Evolutionary conservation across 306 rosid species (phyloP).

Genomic region (Gillenia trifoliata): DNA sequence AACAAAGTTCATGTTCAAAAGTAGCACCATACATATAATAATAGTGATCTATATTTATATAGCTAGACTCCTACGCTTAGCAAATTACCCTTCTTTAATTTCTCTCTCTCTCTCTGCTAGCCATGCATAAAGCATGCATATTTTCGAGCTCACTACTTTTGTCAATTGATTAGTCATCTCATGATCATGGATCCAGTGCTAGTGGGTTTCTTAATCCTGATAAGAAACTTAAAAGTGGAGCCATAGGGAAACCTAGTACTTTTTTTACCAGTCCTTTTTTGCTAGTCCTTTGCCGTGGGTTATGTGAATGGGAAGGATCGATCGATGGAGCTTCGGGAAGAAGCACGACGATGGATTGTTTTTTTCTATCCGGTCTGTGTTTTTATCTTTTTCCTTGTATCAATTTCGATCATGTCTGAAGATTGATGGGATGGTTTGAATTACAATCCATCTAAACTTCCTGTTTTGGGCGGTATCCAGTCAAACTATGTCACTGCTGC

Average conservation of each 20-base stretch:
- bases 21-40: neutral
- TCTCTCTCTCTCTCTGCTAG: neutral
- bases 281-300: neutral
- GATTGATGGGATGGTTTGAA: constrained; percentile 19
- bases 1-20: neutral
- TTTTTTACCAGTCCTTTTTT: constrained; percentile 20
- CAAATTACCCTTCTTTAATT: neutral
- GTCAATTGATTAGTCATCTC: neutral
- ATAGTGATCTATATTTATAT: neutral
- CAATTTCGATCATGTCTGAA: neutral
- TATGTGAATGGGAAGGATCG: neutral
- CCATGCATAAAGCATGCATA: neutral
- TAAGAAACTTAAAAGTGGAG: neutral
- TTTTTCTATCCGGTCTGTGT: neutral
- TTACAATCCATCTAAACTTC: neutral
- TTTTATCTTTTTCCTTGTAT: neutral
- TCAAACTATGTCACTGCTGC: constrained; percentile 5
- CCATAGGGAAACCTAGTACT: constrained; percentile 17
- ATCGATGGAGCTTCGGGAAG: constrained; percentile 23
- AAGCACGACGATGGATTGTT: constrained; percentile 22
- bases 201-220: neutral
- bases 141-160: neutral
- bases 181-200: constrained; percentile 1
- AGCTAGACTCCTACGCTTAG: neutral
- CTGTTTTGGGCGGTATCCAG: constrained; percentile 1